phyloP scores from a whole-genome alignment of 306 rosid species.

The Citrullus amarus region DNA sequence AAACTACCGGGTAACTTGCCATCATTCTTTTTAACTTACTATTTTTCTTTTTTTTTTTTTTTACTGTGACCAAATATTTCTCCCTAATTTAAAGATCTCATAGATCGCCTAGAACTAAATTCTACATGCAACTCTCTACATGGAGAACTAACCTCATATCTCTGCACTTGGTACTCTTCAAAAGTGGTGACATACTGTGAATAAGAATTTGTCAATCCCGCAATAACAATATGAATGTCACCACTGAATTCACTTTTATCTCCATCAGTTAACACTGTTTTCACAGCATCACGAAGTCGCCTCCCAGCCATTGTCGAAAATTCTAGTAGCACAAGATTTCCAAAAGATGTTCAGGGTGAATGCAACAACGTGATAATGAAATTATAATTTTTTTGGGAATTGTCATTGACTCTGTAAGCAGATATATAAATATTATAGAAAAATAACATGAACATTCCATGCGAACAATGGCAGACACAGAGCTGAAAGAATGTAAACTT shows the following conservation, averaged over 20 bases:
- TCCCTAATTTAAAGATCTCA: background rate
- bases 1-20: background rate
- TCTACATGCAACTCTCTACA: constrained; percentile 1
- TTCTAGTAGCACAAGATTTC: constrained; percentile 32
- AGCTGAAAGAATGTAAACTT: background rate
- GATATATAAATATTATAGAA: background rate
- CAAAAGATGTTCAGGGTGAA: background rate
- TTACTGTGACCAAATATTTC: background rate
- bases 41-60: background rate
- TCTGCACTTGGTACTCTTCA: constrained; percentile 74
- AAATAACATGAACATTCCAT: background rate
- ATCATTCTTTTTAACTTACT: background rate
- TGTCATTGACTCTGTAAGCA: background rate
- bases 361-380: background rate
- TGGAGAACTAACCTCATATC: constrained; percentile 73
- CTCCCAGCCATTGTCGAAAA: constrained; percentile 95
- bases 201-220: constrained; percentile 77
- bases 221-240: constrained; percentile 54
- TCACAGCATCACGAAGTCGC: constrained; percentile 85
- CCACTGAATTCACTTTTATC: constrained; percentile 23
- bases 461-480: background rate
- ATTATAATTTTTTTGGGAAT: background rate
- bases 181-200: constrained; percentile 77
- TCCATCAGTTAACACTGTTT: constrained; percentile 30
- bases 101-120: background rate